Evolutionary conservation across 139 green algal genomes (phyloP), one percentile per base, ranked within the genome.

Genomic region (Pleodorina starrii): DNA sequence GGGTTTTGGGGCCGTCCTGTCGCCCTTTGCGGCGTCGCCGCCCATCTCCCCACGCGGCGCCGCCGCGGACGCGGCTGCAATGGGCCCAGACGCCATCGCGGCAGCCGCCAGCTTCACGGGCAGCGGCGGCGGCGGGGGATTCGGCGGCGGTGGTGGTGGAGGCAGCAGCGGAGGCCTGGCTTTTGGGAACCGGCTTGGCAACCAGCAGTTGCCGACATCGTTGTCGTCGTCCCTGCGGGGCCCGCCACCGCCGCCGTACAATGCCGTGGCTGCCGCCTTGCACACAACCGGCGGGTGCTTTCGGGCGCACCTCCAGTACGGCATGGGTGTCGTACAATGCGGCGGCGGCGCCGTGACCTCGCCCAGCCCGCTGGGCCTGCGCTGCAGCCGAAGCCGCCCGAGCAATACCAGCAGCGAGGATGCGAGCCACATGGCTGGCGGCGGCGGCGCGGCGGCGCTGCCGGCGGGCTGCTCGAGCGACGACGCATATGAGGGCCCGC

Each of bases 361-460:
- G 25, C 81, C 81, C 6, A 87, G 81, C 44, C 81, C 81, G 29
- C 81, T 87, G 40, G 81, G 81, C 5, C 81, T 87, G n/a, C 81
- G 81, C 5, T 66, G 32, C 40, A 87, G 81, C 40, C 25, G 36
- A 19, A 73, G 78, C 32, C 42, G 81, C 19, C 36, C 43, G 10
- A 77, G 60, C 29, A 87, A 46, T 42, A 35, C 16, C n/a, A 87
- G 81, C 60, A 77, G 81, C 81, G 35, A 66, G 1, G 40, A 74
- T 19, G 74, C 54, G 38, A 73, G 27, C 35, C 14, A 40, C 17
- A 40, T 6, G 23, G 14, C 42, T 3, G 71, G 71, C 71, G 36
- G 38, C 38, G 71, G 71, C 12, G 6, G 36, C 21, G 32, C 21
- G 63, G 63, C 63, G 21, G 36, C 71, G 40, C 7, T 36, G 71